A percentile compares a stretch with the other conserved stretches of the same genome.
These are phyloP conservation scores for Heterotrichella gracilis DNA, from an alignment of 352 stramenopile genomes.

Conservation along the genomic window DNA sequence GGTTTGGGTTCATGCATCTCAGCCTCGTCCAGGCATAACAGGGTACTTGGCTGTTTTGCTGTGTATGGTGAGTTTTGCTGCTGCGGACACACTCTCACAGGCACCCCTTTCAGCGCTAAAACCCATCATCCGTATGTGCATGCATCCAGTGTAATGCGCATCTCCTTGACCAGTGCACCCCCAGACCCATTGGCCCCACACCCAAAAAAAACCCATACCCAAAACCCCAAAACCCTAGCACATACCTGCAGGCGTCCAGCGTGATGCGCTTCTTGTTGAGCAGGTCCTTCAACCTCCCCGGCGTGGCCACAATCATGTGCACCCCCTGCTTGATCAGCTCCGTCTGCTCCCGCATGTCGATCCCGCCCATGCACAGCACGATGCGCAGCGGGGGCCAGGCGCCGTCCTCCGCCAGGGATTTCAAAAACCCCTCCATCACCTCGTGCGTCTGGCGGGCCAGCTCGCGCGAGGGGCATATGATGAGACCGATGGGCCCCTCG, in stretches of 20 bases:
- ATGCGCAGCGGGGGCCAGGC: conserved; percentile 40
- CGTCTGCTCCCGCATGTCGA: conserved; percentile 58
- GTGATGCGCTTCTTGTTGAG: conserved; percentile 66
- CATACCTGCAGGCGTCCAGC: conserved; percentile 37
- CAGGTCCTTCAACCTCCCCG: conserved; percentile 60
- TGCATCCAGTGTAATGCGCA: no score
- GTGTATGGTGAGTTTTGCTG: no score
- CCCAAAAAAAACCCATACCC: no score
- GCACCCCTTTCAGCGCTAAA: no score
- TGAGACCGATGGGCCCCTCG: conserved; percentile 78
- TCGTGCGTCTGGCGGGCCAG: conserved; percentile 87
- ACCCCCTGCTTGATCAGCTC: conserved; percentile 47
- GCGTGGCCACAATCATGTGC: conserved; percentile 80
- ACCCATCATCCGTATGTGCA: no score
- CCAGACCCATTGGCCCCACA: no score
- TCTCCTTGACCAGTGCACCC: no score
- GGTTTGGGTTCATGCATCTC: no score
- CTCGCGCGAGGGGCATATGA: conserved; percentile 75
- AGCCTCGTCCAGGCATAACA: no score
- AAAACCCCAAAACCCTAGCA: no score
- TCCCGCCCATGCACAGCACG: conserved; percentile 69
- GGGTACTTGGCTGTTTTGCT: no score
- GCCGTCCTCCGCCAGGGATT: conserved; percentile 23
- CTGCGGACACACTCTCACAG: no score
- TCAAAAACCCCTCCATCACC: conserved; percentile 62